Evolutionary conservation across 805 yeast species (phyloP).

Genomic region (Wickerhamiella spandovensis): DNA sequence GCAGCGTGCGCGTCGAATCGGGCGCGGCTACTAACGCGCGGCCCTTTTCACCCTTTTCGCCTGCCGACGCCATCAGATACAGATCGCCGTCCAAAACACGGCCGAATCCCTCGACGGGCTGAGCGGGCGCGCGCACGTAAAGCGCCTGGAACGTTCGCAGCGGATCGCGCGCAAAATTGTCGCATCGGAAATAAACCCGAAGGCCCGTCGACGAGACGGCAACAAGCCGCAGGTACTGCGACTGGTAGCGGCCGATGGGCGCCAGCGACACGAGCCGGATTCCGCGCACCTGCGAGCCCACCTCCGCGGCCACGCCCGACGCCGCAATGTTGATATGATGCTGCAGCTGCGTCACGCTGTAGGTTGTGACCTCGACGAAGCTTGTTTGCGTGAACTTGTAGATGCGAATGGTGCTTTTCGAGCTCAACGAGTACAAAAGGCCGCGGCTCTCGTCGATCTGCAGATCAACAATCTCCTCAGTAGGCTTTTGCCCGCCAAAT

Average conservation of each 20-base stretch:
- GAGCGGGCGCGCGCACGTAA: background rate
- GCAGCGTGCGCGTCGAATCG: conserved; percentile 66
- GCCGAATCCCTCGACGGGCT: background rate
- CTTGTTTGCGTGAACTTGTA: conserved; percentile 37
- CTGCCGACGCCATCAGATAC: conserved; percentile 1
- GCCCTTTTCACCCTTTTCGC: background rate
- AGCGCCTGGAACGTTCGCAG: background rate
- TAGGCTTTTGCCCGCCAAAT: conserved; percentile 11
- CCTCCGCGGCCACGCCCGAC: conserved; percentile 11
- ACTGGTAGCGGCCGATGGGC: conserved; percentile 5
- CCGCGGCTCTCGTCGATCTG: conserved; percentile 67
- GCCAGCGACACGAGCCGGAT: conserved; percentile 11
- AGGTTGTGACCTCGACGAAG: conserved; percentile 14
- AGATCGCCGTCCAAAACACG: background rate
- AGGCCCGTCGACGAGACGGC: conserved; percentile 14
- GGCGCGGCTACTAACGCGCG: conserved; percentile 48
- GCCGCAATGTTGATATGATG: conserved; percentile 23
- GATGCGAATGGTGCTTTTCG: conserved; percentile 67
- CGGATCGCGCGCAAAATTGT: background rate
- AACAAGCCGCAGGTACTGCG: conserved; percentile 10
- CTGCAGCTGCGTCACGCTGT: conserved; percentile 2
- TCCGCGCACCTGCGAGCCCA: background rate
- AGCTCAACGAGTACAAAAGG: conserved; percentile 68
- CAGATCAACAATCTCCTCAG: conserved; percentile 48
- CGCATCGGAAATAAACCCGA: conserved; percentile 15